Base-by-base conservation (phyloP, 495 filamentous ascomycete species). In the Neurospora sp. region DNA sequence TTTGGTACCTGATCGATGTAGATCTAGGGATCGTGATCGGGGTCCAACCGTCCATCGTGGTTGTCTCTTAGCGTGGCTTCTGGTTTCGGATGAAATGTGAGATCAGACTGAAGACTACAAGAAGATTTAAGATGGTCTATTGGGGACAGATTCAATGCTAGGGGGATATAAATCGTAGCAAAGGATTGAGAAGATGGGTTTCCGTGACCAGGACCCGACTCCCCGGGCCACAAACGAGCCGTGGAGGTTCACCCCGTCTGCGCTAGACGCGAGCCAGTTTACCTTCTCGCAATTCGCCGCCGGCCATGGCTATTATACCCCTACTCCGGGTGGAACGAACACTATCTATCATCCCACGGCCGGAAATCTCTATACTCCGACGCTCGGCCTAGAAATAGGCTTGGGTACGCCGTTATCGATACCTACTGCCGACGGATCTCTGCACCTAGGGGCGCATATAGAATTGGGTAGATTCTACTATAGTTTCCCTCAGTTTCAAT, bases 311-410 rank as follows among this genome's bases (percentile, higher is more conserved):
- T 94, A 96, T 80, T 97, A 96, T 79, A 94, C 93, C 0, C 94
- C 94, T 3, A 96, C 93, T 1, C 93, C 94, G 3, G 92, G 91
- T 39, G 93, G 92, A n/a, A 89, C 91, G 61, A 94, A 92, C 76
- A 90, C 91, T 3, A 79, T 93, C 61, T 96, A 93, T 74, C 94
- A 96, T 79, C 89, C 85, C 72, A 91, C 94, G 79, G 92, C 93
- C 35, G 93, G 95, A 39, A 95, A 98, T 79, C 86, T 98, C 38
- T 94, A 97, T 76, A 97, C 95, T 5, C 94, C 95, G 11, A 89
- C 89, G 22, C 85, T 93, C 77, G 78, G 82, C 18, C 40, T 86
- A 31, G 78, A 80, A 5, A 85, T 89, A 80, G 91, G 91, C 65
- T 84, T 97, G 72, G 91, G 89, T 18, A 96, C 93, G 8, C 94